These are phyloP conservation scores for Schizosaccharomyces osmophilus DNA, from an alignment of 805 yeast species.

Conservation along the genomic window DNA sequence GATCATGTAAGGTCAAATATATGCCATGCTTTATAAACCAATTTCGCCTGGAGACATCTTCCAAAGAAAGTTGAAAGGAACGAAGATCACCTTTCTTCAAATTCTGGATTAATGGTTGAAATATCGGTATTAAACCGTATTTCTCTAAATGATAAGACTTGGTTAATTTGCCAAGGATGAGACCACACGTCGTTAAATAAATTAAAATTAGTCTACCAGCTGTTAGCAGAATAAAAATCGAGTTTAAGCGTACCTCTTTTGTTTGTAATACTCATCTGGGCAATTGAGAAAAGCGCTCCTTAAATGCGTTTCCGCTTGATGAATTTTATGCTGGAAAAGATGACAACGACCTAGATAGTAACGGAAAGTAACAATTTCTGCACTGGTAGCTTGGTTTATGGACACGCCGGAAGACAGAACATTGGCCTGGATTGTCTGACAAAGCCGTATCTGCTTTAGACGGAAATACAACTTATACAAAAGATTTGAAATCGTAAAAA, in stretches of 20 bases:
- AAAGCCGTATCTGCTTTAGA: background rate
- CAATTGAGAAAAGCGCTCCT: slow-evolving; percentile 27
- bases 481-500: background rate
- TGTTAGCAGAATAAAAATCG: background rate
- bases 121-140: slow-evolving; percentile 15
- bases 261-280: slow-evolving; percentile 8
- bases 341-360: slow-evolving; percentile 33
- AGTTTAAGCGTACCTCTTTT: background rate
- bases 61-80: slow-evolving; percentile 15
- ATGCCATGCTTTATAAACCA: slow-evolving; percentile 10
- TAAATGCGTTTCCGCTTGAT: slow-evolving; percentile 29
- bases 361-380: slow-evolving; percentile 31
- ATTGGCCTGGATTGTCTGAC: slow-evolving; percentile 11
- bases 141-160: slow-evolving; percentile 11
- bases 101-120: slow-evolving; percentile 17
- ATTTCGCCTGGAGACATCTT: slow-evolving; percentile 10
- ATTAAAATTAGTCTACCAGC: slow-evolving; percentile 15
- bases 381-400: slow-evolving; percentile 11
- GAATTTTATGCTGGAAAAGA: slow-evolving; percentile 26
- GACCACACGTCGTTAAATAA: slow-evolving; percentile 27
- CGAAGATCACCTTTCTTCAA: slow-evolving; percentile 22
- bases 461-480: background rate
- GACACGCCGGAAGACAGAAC: background rate
- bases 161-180: slow-evolving; percentile 33
- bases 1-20: slow-evolving; percentile 10